phyloP scores from a whole-genome alignment of 495 filamentous ascomycete species.

The Aspergillus ellipticus region DNA sequence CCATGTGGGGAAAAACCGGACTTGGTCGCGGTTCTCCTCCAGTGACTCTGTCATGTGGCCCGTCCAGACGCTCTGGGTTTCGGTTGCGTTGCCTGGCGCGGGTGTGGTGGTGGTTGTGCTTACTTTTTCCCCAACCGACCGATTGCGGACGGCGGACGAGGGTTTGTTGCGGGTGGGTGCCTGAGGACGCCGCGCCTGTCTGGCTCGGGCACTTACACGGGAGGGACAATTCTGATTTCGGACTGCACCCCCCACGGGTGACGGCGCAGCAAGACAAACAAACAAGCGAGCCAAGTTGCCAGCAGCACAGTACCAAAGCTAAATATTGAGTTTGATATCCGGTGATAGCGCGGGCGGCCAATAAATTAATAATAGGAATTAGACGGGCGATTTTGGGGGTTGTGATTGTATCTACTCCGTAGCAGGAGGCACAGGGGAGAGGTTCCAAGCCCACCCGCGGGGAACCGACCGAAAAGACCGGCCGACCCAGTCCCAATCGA shows the following conservation, averaged over 20 bases:
- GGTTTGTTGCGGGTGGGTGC: background rate
- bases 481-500: background rate
- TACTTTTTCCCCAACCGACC: background rate
- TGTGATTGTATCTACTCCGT: background rate
- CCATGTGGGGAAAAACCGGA: background rate
- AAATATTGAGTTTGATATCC: background rate
- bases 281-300: background rate
- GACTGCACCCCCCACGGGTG: too few relatives aligned
- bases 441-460: conserved; percentile 6
- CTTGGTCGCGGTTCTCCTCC: background rate
- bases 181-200: too few relatives aligned
- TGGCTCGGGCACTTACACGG: too few relatives aligned
- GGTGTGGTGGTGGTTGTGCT: background rate
- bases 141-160: background rate
- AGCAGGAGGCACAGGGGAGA: background rate
- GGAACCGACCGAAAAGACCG: conserved; percentile 17
- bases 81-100: too few relatives aligned
- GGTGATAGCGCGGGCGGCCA: background rate
- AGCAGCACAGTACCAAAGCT: background rate
- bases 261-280: too few relatives aligned
- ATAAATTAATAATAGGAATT: conserved; percentile 5
- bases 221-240: background rate
- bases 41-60: conserved; percentile 1
- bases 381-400: background rate
- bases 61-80: background rate